Evolutionary conservation across 2,329 filamentous ascomycete genomes (phyloP).

Genomic region (Neonectria coccinea): DNA sequence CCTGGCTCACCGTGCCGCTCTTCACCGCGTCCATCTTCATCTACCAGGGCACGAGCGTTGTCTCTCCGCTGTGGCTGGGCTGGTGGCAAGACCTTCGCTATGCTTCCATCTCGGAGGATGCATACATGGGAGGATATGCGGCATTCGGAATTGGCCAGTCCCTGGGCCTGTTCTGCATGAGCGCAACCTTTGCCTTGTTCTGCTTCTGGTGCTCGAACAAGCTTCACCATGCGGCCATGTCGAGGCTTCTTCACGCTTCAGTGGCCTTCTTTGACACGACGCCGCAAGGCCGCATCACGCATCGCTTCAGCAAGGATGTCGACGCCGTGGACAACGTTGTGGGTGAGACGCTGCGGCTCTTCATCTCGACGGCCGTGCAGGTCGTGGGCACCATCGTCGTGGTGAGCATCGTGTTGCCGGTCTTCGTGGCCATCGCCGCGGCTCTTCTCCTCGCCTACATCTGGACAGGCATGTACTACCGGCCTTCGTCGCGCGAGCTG

Average conservation of each 20-base stretch:
- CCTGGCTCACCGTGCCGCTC: slow-evolving; percentile 66
- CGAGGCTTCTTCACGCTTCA: slow-evolving; percentile 38
- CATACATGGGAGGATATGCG: slow-evolving; percentile 69
- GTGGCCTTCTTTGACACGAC: slow-evolving; percentile 88
- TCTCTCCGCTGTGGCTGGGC: slow-evolving; percentile 67
- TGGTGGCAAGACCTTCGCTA: slow-evolving; percentile 74
- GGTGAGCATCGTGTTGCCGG: slow-evolving; percentile 83
- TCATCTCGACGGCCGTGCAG: slow-evolving; percentile 75
- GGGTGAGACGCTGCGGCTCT: slow-evolving; percentile 74
- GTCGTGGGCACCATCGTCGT: slow-evolving; percentile 78
- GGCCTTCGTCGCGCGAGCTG: slow-evolving; percentile 86
- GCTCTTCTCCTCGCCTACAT: slow-evolving; percentile 75
- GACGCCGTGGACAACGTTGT: slow-evolving; percentile 86
- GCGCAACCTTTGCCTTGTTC: slow-evolving; percentile 64
- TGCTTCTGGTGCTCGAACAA: slow-evolving; percentile 60
- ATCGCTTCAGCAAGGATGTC: slow-evolving; percentile 92
- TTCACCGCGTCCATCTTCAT: slow-evolving; percentile 63
- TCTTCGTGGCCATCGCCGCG: slow-evolving; percentile 83
- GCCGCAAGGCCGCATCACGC: slow-evolving; percentile 90
- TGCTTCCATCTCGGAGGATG: slow-evolving; percentile 49
- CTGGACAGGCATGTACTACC: slow-evolving; percentile 77
- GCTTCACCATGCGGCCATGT: slow-evolving; percentile 31
- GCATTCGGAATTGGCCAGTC: slow-evolving; percentile 67
- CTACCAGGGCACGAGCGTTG: slow-evolving; percentile 71
- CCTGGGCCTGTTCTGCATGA: slow-evolving; percentile 70